Base-by-base conservation (phyloP, 805 yeast genomes). In the Saccharomycopsis amapae region DNA sequence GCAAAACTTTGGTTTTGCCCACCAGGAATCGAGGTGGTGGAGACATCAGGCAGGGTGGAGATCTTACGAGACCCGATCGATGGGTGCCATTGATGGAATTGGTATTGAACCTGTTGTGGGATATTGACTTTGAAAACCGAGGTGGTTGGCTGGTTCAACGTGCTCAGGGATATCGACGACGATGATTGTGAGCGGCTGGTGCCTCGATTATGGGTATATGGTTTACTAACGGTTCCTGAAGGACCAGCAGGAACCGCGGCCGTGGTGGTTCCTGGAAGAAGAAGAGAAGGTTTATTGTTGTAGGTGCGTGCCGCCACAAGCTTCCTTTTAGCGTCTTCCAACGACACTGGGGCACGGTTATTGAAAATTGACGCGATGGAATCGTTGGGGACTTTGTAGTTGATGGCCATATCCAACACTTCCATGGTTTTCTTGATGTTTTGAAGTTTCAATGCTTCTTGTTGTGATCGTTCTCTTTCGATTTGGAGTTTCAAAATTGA, bases 381-480 rank as follows among this genome's bases (percentile, higher is more conserved):
- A 40, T 72, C 62, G 1, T 79, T 68, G 0, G 95, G 93, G 2
- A 89, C 66, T 15, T 80, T 79, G n/a, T 79, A 73, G 17, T 65
- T 65, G 5, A 75, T 56, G 0, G 94, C 90, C 13, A 69, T 64
- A 49, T 76, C 76, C 40, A 89, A 56, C n/a, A 88, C 67, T 42
- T 81, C 80, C 25, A 82, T 62, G 17, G 84, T 73, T 47, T 75
- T 72, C 34, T 73, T 70, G 24, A 81, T 68, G 34, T 72, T 64
- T 58, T 88, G 95, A 19, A 81, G 65, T 44, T 72, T 74, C 59
- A 84, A 81, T 54, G 69, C 78, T 53, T 84, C 93, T 60, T 88
- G 96, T 53, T 81, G 81, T 1, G 96, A 81, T 37, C 73, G 71
- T 60, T 89, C 96, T 57, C 82, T 90, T 58, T 86, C 88, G 13